Evolutionary conservation across 192 early-diverging fungal species (phyloP), one percentile per base, ranked within the genome.

Genomic region (Coemansia sp.): DNA sequence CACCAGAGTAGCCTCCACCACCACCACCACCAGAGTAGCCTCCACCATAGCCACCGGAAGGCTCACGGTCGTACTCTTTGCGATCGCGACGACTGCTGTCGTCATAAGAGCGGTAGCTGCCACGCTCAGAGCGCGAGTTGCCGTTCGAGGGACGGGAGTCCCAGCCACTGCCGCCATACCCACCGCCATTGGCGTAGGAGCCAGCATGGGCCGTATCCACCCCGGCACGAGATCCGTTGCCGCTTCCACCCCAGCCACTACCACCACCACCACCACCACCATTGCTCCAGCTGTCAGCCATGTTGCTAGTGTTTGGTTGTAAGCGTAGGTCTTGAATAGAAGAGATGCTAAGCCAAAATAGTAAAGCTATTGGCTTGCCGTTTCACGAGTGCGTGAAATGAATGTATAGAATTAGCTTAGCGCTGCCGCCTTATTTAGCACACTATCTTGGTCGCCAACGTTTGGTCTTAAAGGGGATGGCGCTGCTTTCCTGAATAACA

Each of bases 21-120:
- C 43, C 26, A 13, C 22, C 10, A 10, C 48, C 37, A 17, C 40
- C 36, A 8, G 51, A 37, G 18, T 30, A 48, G 26, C 67, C 39
- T 26, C 65, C 54, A 17, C 54, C 51, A 32, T 53, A 58, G 48
- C 40, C 46, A 34, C 41, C 47, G 13, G 51, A 17, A 19, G 64
- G 47, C 30, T 63, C 35, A 19, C 57, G 30, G 19, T 65, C 63
- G 52, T 70, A 77, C 67, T 80, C 80, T 66, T 83, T 85, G 72
- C 80, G 82, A 32, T 81, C 83, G 25, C 83, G 74, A 22, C 83
- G 72, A 64, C 83, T 83, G 69, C 75, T 65, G 31, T 85, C 83
- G 32, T 83, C 82, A 34, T 85, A 85, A 11, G 82, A 79, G 39
- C 81, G 75, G 47, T 83, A 82, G 60, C 70, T 77, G 50, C 85